Conservation (phyloP, 805 yeast species). For the Starmerella tilneyi region DNA sequence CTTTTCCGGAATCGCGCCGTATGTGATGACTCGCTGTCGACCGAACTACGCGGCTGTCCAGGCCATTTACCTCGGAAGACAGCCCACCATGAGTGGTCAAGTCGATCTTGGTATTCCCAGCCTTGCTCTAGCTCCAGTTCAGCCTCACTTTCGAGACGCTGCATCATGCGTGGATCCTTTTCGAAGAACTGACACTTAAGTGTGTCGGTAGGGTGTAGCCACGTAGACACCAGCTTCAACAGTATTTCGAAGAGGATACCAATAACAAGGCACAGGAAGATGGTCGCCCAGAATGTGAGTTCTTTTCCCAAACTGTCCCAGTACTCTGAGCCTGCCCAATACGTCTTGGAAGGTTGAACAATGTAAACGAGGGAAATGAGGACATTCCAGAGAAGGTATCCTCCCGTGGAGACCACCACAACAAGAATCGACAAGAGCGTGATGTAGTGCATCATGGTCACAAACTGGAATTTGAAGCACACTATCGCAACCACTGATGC, state of each 20-base stretch:
- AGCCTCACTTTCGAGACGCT: slow-evolving; percentile 61
- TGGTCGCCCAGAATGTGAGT: slow-evolving; percentile 75
- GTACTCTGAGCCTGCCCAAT: slow-evolving; percentile 62
- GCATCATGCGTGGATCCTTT: slow-evolving; percentile 53
- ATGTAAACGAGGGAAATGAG: slow-evolving; percentile 61
- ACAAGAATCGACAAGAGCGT: slow-evolving; percentile 60
- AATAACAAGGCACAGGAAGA: slow-evolving; percentile 46
- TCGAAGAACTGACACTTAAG: slow-evolving; percentile 73
- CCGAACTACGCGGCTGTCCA: slow-evolving; percentile 18
- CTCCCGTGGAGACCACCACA: slow-evolving; percentile 60
- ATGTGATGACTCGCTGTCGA: background rate
- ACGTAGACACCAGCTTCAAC: slow-evolving; percentile 45
- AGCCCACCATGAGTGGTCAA: slow-evolving; percentile 62
- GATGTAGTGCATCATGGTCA: slow-evolving; percentile 60
- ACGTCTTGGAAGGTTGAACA: slow-evolving; percentile 45
- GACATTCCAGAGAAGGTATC: slow-evolving; percentile 79
- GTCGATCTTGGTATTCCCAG: slow-evolving; percentile 37
- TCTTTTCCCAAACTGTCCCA: slow-evolving; percentile 66
- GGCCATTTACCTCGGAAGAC: slow-evolving; percentile 35
- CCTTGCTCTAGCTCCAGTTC: slow-evolving; percentile 60
- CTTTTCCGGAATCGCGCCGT: slow-evolving; percentile 13
- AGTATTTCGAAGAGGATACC: slow-evolving; percentile 60
- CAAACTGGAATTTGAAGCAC: slow-evolving; percentile 64
- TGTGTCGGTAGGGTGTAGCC: slow-evolving; percentile 58
- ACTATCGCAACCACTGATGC: slow-evolving; percentile 63